Evolutionary conservation across 2,329 filamentous ascomycete genomes (phyloP).

Genomic region (Capronia americana): DNA sequence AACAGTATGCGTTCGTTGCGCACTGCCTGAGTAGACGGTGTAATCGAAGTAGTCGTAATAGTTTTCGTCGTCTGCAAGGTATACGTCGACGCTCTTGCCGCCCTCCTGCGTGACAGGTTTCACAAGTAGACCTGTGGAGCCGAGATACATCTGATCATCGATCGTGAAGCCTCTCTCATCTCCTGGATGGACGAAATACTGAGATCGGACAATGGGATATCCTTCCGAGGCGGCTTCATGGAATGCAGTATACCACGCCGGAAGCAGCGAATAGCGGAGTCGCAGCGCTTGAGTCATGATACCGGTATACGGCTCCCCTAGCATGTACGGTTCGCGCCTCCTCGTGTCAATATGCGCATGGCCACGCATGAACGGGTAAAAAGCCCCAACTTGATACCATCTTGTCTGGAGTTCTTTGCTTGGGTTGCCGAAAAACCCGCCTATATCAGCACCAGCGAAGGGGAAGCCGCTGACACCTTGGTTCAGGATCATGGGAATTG

Average conservation of each 20-base stretch:
- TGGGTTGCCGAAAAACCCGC: conserved; percentile 97
- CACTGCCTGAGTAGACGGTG: conserved; percentile 73
- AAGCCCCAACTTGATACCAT: conserved; percentile 96
- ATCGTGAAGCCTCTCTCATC: conserved; percentile 87
- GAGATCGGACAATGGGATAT: conserved; percentile 85
- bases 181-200: conserved; percentile 88
- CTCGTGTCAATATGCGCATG: conserved; percentile 97
- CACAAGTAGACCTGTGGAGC: conserved; percentile 83
- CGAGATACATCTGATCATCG: conserved; percentile 93
- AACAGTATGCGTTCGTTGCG: conserved; percentile 69
- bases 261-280: conserved; percentile 85
- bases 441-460: conserved; percentile 93
- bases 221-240: conserved; percentile 83
- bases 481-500: conserved; percentile 90
- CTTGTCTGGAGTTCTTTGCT: conserved; percentile 87
- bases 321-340: conserved; percentile 88
- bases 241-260: conserved; percentile 97
- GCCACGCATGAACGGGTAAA: conserved; percentile 97
- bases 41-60: conserved; percentile 98
- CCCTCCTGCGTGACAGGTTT: conserved; percentile 87
- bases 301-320: conserved; percentile 79
- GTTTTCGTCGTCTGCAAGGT: conserved; percentile 83
- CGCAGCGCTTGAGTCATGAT: conserved; percentile 89
- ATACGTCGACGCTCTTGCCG: conserved; percentile 75
- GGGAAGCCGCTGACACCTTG: conserved; percentile 93